Conservation (phyloP, 768 basidiomycete genomes). For the Collybiopsis confluens region DNA sequence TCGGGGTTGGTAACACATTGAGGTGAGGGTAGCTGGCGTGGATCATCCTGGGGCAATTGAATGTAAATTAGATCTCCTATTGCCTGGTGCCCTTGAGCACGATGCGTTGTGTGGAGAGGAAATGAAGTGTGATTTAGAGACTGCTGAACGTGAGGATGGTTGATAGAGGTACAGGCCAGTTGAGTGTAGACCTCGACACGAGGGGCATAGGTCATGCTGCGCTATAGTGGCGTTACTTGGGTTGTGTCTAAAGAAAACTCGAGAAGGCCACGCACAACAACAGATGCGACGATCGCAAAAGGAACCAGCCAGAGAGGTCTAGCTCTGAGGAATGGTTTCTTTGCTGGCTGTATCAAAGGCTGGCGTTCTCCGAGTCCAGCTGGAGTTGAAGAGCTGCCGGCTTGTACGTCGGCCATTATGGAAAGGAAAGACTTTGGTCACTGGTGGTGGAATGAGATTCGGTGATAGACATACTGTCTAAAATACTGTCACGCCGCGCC, state of each 20-base stretch:
- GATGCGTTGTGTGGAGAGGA: conserved; percentile 24
- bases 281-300: conserved; percentile 60
- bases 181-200: conserved; percentile 79
- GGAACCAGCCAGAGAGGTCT: conserved; percentile 70
- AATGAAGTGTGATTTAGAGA: conserved; percentile 9
- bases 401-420: conserved; percentile 1
- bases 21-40: conserved; percentile 30
- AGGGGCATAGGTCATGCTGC: conserved; percentile 80
- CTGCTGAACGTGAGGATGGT: conserved; percentile 32
- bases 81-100: conserved; percentile 10
- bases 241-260: background rate
- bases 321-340: conserved; percentile 50
- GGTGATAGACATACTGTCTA: too few species aligned
- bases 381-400: background rate
- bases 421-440: background rate
- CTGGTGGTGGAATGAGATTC: too few species aligned
- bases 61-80: background rate
- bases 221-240: conserved; percentile 37
- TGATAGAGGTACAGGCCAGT: conserved; percentile 62
- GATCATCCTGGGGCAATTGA: conserved; percentile 23
- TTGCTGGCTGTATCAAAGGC: conserved; percentile 17
- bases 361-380: conserved; percentile 8
- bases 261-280: conserved; percentile 50
- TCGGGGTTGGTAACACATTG: conserved; percentile 42
- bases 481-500: too few species aligned